A percentile compares a stretch with the other conserved stretches of the same genome.
Evolutionary conservation across 2,329 filamentous ascomycete species (phyloP).

Genomic region (Cercospora sp.): DNA sequence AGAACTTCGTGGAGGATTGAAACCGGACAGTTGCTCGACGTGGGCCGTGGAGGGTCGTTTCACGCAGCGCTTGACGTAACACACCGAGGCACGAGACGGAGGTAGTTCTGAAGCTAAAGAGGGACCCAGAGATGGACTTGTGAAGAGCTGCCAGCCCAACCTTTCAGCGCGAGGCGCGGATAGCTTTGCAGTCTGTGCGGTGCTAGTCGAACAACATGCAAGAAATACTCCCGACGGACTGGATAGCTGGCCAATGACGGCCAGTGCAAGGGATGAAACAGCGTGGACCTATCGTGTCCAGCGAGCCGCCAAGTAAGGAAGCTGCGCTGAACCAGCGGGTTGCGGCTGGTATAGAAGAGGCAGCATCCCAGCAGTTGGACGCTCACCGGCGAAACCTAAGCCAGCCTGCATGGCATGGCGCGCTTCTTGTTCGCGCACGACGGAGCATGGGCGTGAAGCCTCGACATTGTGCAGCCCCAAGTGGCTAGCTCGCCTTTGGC

Average conservation of each 20-base stretch:
- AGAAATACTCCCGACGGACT: slow-evolving; percentile 31
- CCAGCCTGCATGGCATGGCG: slow-evolving; percentile 25
- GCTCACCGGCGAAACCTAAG: slow-evolving; percentile 25
- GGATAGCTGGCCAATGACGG: slow-evolving; percentile 24
- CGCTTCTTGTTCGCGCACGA: slow-evolving; percentile 21
- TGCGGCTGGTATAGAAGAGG: slow-evolving; percentile 21
- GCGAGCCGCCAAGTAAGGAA: slow-evolving; percentile 32
- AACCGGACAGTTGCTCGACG: slow-evolving; percentile 24
- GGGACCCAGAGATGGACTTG: slow-evolving; percentile 12
- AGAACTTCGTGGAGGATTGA: slow-evolving; percentile 29
- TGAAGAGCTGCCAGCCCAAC: slow-evolving; percentile 17
- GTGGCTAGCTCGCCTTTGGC: slow-evolving; percentile 3
- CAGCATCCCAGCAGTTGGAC: slow-evolving; percentile 17
- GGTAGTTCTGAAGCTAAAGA: slow-evolving; percentile 23
- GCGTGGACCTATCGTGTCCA: slow-evolving; percentile 33
- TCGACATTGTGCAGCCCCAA: slow-evolving; percentile 15
- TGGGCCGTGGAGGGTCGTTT: slow-evolving; percentile 30
- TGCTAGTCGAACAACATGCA: slow-evolving; percentile 24
- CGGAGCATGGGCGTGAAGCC: slow-evolving; percentile 11
- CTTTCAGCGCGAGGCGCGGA: slow-evolving; percentile 34
- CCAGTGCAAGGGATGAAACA: slow-evolving; percentile 39
- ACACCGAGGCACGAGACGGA: slow-evolving; percentile 30
- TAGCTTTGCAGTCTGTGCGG: slow-evolving; percentile 8
- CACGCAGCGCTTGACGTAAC: slow-evolving; percentile 34
- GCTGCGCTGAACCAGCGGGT: slow-evolving; percentile 14